A percentile compares a stretch with the other conserved stretches of the same genome.
Evolutionary conservation across 2,329 filamentous ascomycete genomes (phyloP).

Genomic region (Nemania bipapillata): DNA sequence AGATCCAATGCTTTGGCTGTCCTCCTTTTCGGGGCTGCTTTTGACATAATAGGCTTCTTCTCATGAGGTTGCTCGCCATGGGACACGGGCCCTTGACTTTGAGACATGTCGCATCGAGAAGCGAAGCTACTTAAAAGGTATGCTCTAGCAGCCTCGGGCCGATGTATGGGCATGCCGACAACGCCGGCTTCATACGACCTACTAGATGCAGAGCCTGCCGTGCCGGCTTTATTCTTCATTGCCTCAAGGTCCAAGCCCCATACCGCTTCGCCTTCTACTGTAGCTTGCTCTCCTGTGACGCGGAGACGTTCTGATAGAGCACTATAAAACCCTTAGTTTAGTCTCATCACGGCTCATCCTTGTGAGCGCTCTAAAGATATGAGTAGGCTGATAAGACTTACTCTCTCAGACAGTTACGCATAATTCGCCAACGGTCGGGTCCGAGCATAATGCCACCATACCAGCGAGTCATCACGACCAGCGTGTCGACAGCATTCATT

Average conservation of each 20-base stretch:
- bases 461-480: conserved; percentile 71
- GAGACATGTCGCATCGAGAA: conserved; percentile 50
- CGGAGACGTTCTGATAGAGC: conserved; percentile 64
- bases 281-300: conserved; percentile 55
- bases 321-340: conserved; percentile 25
- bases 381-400: conserved; percentile 11
- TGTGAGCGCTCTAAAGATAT: too few species aligned
- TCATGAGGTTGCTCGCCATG: conserved; percentile 18
- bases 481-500: conserved; percentile 60
- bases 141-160: conserved; percentile 73
- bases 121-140: conserved; percentile 71
- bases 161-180: conserved; percentile 75
- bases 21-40: conserved; percentile 60
- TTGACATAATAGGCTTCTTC: conserved; percentile 35
- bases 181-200: conserved; percentile 51
- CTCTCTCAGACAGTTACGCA: conserved; percentile 67
- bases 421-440: conserved; percentile 70
- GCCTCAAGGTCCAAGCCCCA: conserved; percentile 70
- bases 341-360: neutral
- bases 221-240: conserved; percentile 56
- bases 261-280: conserved; percentile 63
- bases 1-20: conserved; percentile 62
- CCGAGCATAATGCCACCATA: conserved; percentile 71
- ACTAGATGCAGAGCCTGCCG: conserved; percentile 44
- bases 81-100: conserved; percentile 18